Evolutionary conservation across 768 basidiomycete species (phyloP), one percentile per base, ranked within the genome.

Genomic region (Rhodosporidiobolus sp.): DNA sequence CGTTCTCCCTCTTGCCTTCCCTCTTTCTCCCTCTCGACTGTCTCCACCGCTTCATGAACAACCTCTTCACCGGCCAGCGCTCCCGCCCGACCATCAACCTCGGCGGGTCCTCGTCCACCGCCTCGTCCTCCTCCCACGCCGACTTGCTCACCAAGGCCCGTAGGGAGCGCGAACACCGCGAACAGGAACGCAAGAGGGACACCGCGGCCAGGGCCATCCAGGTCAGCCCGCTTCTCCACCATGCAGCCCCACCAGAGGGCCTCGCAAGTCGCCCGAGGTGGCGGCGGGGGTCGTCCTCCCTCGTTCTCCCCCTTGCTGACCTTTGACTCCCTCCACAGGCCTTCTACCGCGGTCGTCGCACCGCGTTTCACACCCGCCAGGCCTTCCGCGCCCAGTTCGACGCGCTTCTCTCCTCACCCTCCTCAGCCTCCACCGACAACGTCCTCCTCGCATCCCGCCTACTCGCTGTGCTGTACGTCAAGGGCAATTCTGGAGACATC

Each of bases 61-160:
- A 62, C 50, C 46, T 74, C 35, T 74, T 70, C 52, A 63, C 60
- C 5, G 73, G 68, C 2, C 48, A 55, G 34, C 38, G 34, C 2
- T 35, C 48, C 11, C 46, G 69, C 16, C 59, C 64, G 17, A 63
- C 54, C 24, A 63, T 74, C 53, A 70, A 70, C 56, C 67, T 70
- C 48, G 68, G 64, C 54, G 68, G 68, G 7, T 14, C 17, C 11
- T 14, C 30, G 22, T 3, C 26, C 24, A 30, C 12, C 12, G 9
- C 3, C 17, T 43, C 65, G 24, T 56, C 60, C 34, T 11, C 55
- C 14, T 1, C 35, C 43, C 69, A 68, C 34, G 17, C n/a, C 26
- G 73, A 70, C 48, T 55, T 73, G 35, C 52, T 71, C 34, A 3
- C 10, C 3, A 60, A 60, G 4, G 75, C 75, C 5, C 28, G 63